These are phyloP conservation scores for Rhizopogon sp. DNA, from an alignment of 768 basidiomycete genomes.

Conservation along the genomic window DNA sequence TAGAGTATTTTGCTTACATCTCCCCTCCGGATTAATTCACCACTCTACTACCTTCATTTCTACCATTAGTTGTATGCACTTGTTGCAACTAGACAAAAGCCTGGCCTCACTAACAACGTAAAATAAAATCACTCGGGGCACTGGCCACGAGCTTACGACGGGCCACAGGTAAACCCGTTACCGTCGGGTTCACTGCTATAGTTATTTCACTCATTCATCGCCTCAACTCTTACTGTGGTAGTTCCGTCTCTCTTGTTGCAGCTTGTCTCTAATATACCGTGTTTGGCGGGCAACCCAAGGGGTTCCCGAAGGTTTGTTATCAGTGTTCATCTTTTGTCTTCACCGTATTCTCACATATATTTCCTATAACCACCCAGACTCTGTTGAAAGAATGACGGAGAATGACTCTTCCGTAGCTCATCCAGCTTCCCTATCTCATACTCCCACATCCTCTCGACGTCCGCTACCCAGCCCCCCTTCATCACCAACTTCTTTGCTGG, in stretches of 20 bases:
- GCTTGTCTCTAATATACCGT: not conserved
- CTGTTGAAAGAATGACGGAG: constrained; percentile 2
- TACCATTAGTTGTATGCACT: not conserved
- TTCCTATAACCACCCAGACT: not conserved
- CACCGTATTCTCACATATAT: not conserved
- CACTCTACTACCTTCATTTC: not conserved
- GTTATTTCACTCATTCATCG: not conserved
- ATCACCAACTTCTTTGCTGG: constrained; percentile 6
- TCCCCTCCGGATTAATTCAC: not conserved
- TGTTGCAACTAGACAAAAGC: not conserved
- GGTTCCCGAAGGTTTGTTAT: not conserved
- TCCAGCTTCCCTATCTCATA: not conserved
- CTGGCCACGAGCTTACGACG: no score
- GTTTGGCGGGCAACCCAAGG: not conserved
- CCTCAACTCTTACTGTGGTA: not conserved
- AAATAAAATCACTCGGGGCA: not conserved
- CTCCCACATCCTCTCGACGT: not conserved
- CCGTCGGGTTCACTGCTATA: not conserved
- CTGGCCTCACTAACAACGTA: not conserved
- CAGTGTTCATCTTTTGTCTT: not conserved
- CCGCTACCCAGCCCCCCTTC: not conserved
- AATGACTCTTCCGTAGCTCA: not conserved
- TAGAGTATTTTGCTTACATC: not conserved
- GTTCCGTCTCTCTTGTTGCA: not conserved
- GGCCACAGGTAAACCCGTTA: not conserved